phyloP scores from a whole-genome alignment of 257 asterid genomes.

The Rubia yunnanensis region DNA sequence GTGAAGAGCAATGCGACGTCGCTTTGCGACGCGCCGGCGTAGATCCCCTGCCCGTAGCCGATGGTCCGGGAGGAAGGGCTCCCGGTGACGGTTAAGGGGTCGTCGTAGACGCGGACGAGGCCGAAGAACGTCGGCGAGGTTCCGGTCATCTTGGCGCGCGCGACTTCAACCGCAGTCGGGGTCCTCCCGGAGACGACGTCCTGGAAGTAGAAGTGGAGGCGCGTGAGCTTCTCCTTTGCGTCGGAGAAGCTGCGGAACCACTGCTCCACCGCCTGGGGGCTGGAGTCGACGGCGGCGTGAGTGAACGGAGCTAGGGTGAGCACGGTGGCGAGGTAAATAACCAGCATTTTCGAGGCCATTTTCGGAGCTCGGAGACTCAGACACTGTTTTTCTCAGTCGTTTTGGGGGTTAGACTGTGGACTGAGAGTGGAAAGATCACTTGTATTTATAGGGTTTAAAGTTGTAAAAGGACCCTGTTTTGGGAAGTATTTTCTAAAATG shows the following conservation, averaged over 20 bases:
- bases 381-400: neutral
- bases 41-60: constrained; percentile 3
- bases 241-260: neutral
- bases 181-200: neutral
- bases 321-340: neutral
- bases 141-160: neutral
- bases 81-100: neutral
- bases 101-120: neutral
- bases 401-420: neutral
- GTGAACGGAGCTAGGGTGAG: neutral
- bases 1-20: neutral
- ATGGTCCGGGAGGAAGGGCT: neutral
- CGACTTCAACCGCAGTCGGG: neutral
- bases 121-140: constrained; percentile 1
- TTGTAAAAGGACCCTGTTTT: neutral
- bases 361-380: neutral
- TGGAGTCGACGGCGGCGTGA: neutral
- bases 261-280: constrained; percentile 1
- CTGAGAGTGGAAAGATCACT: neutral
- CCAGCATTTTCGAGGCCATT: neutral
- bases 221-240: neutral
- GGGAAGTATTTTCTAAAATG: neutral
- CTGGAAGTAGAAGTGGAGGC: neutral
- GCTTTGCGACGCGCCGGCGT: neutral
- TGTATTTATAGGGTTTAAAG: neutral